Evolutionary conservation across 495 filamentous ascomycete species (phyloP), one percentile per base, ranked within the genome.

Genomic region (Annulohypoxylon maeteangense): DNA sequence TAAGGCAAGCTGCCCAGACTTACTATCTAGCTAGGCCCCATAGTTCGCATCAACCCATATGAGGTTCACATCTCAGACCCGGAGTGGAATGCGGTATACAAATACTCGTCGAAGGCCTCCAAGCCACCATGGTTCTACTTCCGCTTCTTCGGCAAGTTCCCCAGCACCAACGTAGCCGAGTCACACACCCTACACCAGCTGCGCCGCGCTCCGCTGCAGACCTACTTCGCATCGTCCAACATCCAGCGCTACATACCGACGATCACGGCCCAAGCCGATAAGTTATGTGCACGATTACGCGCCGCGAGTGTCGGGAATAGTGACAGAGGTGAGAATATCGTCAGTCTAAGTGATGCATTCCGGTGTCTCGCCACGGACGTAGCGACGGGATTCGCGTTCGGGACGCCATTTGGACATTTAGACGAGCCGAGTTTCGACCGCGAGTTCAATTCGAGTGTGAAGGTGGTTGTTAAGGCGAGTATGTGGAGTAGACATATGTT

Each of bases 11-110:
- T n/a, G 12, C 22, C 23, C 10, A 3, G 6, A 31, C 22, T 29
- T 2, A 25, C 6, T 1, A 0, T 11, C 38, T 7, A 75, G 67
- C 3, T 34, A 80, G 86, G 86, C 34, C 84, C 86, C 14, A 86
- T 88, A 56, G 78, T 88, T 29, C 82, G 86, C 29, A 87, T 88
- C 72, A 86, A 76, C 62, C 85, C 86, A 0, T 74, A 78, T 47
- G 85, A 88, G 48, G 63, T 75, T 4, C 73, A 76, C 62, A 75
- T 75, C 56, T 60, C 63, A 11, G 77, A 88, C 59, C 78, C 81
- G 0, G 74, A 75, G 20, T 76, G 72, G 72, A 69, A 71, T 36
- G 68, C 62, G 6, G 61, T 77, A 10, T 76, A 77, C 67, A 72
- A 74, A 47, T 70, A 77, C 70, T 69, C 72, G 32, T 48, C 73